These are phyloP conservation scores for Globisporangium cylindrosporum DNA, from an alignment of 352 stramenopile species.

Conservation along the genomic window DNA sequence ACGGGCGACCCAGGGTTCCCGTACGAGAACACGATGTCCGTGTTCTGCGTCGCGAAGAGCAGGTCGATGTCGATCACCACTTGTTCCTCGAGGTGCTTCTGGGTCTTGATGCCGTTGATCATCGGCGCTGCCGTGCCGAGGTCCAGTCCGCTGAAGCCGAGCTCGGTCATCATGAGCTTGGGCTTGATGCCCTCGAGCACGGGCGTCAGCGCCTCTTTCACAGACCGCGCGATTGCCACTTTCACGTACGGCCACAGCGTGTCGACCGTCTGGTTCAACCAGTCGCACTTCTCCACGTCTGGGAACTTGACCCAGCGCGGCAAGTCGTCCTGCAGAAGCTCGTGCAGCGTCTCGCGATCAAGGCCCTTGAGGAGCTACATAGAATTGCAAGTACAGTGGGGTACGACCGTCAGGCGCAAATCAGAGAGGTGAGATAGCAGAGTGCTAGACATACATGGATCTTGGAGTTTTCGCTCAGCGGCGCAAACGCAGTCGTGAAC, in stretches of 20 bases:
- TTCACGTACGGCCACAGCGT: conserved; percentile 52
- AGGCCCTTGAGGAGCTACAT: conserved; percentile 33
- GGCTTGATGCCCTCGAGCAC: conserved; percentile 34
- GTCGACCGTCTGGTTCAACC: conserved; percentile 40
- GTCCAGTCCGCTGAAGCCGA: conserved; percentile 39
- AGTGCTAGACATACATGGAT: conserved; percentile 19
- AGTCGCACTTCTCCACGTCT: conserved; percentile 47
- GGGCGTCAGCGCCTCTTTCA: conserved; percentile 36
- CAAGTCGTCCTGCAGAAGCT: conserved; percentile 40
- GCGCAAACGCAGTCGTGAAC: conserved; percentile 22
- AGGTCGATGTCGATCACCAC: conserved; percentile 44
- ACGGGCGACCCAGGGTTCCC: conserved; percentile 32
- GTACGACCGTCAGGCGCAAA: neutral
- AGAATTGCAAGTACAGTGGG: neutral
- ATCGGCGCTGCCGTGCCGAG: conserved; percentile 38
- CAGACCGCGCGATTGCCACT: conserved; percentile 31
- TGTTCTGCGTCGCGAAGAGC: conserved; percentile 40
- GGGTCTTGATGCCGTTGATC: conserved; percentile 44
- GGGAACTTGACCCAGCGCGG: conserved; percentile 47
- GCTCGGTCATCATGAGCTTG: conserved; percentile 41
- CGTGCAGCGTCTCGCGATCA: conserved; percentile 36
- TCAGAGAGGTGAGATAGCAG: neutral
- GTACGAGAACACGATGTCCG: conserved; percentile 42
- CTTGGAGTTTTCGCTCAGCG: conserved; percentile 35
- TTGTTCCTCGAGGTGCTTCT: conserved; percentile 39